Evolutionary conservation across 1,139 yeast genomes (phyloP), one percentile per base, ranked within the genome.

Genomic region (Hyphopichia wangnamkhiaoensis): DNA sequence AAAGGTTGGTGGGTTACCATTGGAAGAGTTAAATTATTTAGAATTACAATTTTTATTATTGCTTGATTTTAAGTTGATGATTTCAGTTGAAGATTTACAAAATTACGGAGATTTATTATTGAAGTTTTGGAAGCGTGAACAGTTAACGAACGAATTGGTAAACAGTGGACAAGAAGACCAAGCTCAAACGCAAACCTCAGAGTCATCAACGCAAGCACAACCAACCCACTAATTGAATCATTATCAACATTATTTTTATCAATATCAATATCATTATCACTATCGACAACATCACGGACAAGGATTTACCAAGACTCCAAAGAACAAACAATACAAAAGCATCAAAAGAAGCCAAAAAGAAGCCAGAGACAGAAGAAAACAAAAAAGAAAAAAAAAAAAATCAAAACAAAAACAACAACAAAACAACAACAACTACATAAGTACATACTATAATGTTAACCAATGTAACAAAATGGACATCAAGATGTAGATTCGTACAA

Each of bases 1-100:
- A 18, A 89, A 93, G 62, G 98, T 93, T 31, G 98, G 99, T 7
- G 99, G 99, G 2, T 74, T 93, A 41, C 96, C 98, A 7, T 75
- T 91, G 41, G 96, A 90, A 43, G 99, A 93, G 58, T 74, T 93
- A 56, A 93, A 94, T 58, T 93, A 89, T 63, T 71, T 93, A 49
- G 99, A 93, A 61, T 68, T 93, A 38, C 98, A 93, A 60, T 93
- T 93, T 59, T 65, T 93, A 48, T 63, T 91, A 37, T 69, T 93
- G 45, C 75, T 93, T 39, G 97, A 93, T 63, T 93, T 93, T 63
- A 80, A 84, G 55, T 73, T 93, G 46, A 80, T 91, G 83, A 87
- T 93, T 35, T 84, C 90, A 26, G 84, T 87, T 16, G 96, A 91
- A 58, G 98, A 93, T 60, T 71, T 93, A 52, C 96, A 91, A 56